Evolutionary conservation across 108 stramenopile species (phyloP), one percentile per base, ranked within the genome.

Genomic region (Nitzschia sp.): DNA sequence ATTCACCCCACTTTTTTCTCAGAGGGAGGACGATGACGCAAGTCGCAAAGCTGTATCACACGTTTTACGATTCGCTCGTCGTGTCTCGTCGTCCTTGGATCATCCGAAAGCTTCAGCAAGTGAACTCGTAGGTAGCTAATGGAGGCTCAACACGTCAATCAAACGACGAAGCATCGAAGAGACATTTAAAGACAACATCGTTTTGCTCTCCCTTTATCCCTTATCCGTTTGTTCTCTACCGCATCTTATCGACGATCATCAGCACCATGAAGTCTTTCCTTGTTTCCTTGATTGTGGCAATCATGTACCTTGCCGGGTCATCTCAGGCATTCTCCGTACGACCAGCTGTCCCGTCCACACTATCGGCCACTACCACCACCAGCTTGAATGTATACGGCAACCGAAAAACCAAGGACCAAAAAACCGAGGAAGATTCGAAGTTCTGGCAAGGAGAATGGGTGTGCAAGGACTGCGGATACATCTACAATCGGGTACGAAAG

Each of bases 371-470:
- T 0, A 13, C 74, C 2, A 72, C 73, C 63, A 72, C 73, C 64
- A 74, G 84, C 53, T 80, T 94, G 51, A 75, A 83, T 58, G 94
- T 95, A 32, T 95, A 92, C 58, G 94, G 94, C 26, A 88, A 90
- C 32, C 81, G 82, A 45, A 95, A 92, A 65, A 66, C 88, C 11
- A 71, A 82, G 36, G 83, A 86, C 35, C 77, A 82, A 59, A 83
- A 82, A 63, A 83, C 82, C 21, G 88, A 79, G 46, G 88, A 84
- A 54, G 80, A 72, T 68, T 68, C 81, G 30, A 68, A 76, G 61
- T 98, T 79, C 86, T 98, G 97, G 97, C 82, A 92, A 63, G 97
- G 97, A 54, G 97, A 98, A 81, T 98, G 97, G 97, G 96, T 98
- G 0, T 98, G 97, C 84, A 95, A 95, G 70, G 97, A 97, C 59